Evolutionary conservation across 2,329 filamentous ascomycete species (phyloP).

Genomic region (Ambrosiella beaveri): DNA sequence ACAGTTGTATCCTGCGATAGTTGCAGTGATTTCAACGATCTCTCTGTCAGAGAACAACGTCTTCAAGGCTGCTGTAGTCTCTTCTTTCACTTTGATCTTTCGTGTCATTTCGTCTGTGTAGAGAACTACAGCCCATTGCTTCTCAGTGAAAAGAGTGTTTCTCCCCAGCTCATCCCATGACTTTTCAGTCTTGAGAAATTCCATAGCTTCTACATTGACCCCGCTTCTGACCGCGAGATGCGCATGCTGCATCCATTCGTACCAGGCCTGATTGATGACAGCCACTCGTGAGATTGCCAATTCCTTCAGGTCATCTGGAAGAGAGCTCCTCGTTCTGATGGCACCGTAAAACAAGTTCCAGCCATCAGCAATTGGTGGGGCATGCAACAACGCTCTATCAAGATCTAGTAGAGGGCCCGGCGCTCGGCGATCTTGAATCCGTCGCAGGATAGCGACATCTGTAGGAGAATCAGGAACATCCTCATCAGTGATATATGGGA

Average conservation of each 20-base stretch:
- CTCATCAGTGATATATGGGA: constrained; percentile 45
- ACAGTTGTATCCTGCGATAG: constrained; percentile 65
- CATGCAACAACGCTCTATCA: constrained; percentile 61
- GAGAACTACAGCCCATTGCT: constrained; percentile 50
- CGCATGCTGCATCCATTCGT: constrained; percentile 68
- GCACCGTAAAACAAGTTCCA: constrained; percentile 56
- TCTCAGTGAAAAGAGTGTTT: constrained; percentile 30
- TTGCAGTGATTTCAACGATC: constrained; percentile 66
- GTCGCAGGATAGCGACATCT: constrained; percentile 40
- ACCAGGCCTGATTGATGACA: constrained; percentile 64
- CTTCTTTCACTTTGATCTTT: constrained; percentile 50
- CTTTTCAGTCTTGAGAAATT: constrained; percentile 23
- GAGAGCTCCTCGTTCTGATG: constrained; percentile 34
- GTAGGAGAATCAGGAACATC: constrained; percentile 27
- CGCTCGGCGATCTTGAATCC: constrained; percentile 46
- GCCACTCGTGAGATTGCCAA: constrained; percentile 68
- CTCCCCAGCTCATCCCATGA: constrained; percentile 18
- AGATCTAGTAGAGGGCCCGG: constrained; percentile 56
- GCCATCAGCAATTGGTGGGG: constrained; percentile 56
- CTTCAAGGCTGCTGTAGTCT: constrained; percentile 47
- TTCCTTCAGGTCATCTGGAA: constrained; percentile 47
- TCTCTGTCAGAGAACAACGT: constrained; percentile 48
- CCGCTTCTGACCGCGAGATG: constrained; percentile 46
- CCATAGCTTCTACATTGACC: constrained; percentile 34
- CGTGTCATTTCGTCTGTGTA: constrained; percentile 77